Base-by-base conservation (phyloP, 768 basidiomycete genomes). In the Pleurotus citrinopileatus region DNA sequence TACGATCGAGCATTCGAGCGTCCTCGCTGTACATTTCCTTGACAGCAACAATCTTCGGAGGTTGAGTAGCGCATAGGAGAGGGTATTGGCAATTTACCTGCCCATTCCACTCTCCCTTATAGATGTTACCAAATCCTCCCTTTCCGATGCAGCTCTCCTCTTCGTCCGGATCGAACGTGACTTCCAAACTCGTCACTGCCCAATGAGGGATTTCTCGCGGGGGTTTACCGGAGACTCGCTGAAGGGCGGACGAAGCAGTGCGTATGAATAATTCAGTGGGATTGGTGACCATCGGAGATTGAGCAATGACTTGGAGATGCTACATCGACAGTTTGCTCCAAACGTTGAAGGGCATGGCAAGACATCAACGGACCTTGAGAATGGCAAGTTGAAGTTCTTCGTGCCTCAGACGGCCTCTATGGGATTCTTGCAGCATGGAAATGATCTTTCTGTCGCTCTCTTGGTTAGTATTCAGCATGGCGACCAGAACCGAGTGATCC, bases 121-220 rank as follows among this genome's bases (percentile, higher is more conserved):
- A 65, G 9, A 68, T 62, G 9, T 59, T 63, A 2, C 66, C 67
- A 46, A 66, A 67, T 12, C 60, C 62, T 12, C 67, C 67, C 32
- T 56, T 56, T 5, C 67, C 67, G 22, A 67, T 37, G 29, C 47
- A 50, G 9, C 15, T 23, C 19, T 34, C 47, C 19, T 50, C 47
- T 12, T 37, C 28, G 22, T 50, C 47, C 9, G 34, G 29, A 36
- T 63, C 57, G 28, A 65, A 64, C 17, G 55, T 53, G 4, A 67
- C 63, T 34, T 67, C 67, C 10, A 67, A 54, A 46, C 63, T 65
- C 5, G 65, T 67, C 10, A 68, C 45, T 10, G 57, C 40, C 67
- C 66, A 68, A 4, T 53, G 27, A 4, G 63, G 60, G 22, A 63
- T 55, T 9, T 60, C 56, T 22, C 45, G 23, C 10, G 42, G 13